Percentiles rank a stretch among this genome's conserved stretches.
Conservation (phyloP, 2,329 filamentous ascomycete species). For the Emergomyces africanus region DNA sequence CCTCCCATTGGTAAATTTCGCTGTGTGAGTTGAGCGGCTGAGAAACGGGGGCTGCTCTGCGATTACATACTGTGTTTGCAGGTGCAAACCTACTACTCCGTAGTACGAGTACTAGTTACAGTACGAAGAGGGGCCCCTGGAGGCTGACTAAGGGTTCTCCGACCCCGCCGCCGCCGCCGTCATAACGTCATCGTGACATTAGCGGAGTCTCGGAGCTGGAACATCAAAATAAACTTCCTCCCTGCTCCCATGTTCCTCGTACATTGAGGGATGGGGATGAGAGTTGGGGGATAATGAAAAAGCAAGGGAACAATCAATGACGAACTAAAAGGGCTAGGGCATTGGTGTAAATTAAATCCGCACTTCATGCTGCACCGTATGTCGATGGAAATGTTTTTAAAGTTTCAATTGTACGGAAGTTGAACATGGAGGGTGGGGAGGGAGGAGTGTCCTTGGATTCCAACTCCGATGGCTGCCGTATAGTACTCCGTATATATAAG, state of each 20-base stretch:
- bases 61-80: neutral
- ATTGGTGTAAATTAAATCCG: neutral
- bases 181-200: neutral
- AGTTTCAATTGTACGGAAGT: too few relatives aligned
- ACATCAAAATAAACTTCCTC: neutral
- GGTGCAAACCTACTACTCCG: too few relatives aligned
- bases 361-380: neutral
- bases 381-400: neutral
- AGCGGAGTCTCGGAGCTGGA: neutral
- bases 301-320: neutral
- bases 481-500: neutral
- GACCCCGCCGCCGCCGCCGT: neutral
- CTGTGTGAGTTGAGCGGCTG: neutral
- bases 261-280: neutral
- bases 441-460: too few relatives aligned
- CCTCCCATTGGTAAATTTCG: neutral
- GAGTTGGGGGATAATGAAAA: neutral
- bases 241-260: too few relatives aligned
- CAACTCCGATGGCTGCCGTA: too few relatives aligned
- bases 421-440: too few relatives aligned
- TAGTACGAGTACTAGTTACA: too few relatives aligned
- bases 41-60: neutral
- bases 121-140: too few relatives aligned
- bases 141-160: neutral
- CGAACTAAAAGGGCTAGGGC: neutral